Base-by-base conservation (phyloP, 768 basidiomycete species). In the Boletus speciosus region DNA sequence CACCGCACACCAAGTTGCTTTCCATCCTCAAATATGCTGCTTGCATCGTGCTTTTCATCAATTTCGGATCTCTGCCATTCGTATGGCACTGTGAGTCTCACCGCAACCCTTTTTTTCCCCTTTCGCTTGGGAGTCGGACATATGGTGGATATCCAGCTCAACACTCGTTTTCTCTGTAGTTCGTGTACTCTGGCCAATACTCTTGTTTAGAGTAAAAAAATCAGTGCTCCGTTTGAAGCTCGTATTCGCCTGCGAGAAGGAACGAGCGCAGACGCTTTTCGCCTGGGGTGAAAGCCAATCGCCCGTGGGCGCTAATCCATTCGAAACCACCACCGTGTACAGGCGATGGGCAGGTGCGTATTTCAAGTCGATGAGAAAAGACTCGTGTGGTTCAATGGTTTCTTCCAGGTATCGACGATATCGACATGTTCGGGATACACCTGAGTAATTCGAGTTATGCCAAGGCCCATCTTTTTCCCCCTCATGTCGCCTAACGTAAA, bases 361-460 rank as follows among this genome's bases (percentile, higher is more conserved):
- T n/a, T 31, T 25, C 21, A n/a, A 35, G 27, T 37, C 31, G 3
- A 37, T 11, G 10, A 10, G 15, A 29, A 15, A 11, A 9, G 8
- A 23, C 54, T 38, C 23, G 23, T 37, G 36, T 4, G 14, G 38
- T 36, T 8, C n/a, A 1, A 29, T n/a, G 12, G 19, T 47, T 35
- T 34, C 41, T 14, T 47, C n/a, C 50, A 87, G 86, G 77, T 52
- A 60, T 84, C 7, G 88, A 91, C 57, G 90, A 91, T 41, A 78
- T 79, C 40, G 90, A 93, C 48, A 21, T 58, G 46, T 69, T 68
- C 84, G 84, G 61, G 82, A 88, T 63, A 66, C 90, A 93, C 63
- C 74, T 92, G 54, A 90, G 87, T 66, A 93, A 93, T 63, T 90
- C 89, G 0, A 85, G 82, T 49, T 93, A 92, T 57, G 80, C 86